Base-by-base conservation (phyloP, 495 filamentous ascomycete species). In the Penicillium steckii region DNA sequence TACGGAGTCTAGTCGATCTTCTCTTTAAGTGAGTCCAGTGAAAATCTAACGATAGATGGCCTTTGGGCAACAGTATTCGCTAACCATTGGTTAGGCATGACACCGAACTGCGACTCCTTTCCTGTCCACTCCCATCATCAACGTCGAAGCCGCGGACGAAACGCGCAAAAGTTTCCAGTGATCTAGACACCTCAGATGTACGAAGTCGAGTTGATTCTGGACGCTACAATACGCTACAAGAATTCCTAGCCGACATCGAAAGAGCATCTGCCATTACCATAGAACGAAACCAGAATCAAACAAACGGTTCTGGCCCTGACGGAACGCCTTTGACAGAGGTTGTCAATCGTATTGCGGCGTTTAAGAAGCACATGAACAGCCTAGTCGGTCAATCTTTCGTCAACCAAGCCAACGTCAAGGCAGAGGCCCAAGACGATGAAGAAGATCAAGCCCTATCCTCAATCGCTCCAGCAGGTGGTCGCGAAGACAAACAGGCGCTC, bases 401-500 rank as follows among this genome's bases (percentile, higher is more conserved):
- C 33, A 72, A 62, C 44, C 67, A 66, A 45, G 30, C 68, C 4
- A 67, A 67, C n/a, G 59, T 76, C 45, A 76, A 76, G 48, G 55
- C 69, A 4, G 74, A 77, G 54, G 35, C 63, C 33, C 48, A 62
- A 43, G 67, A 75, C 56, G 70, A 76, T 52, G 69, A 71, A 40
- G 65, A 72, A 49, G 59, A 65, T 41, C 61, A 66, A n/a, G 50
- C 56, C 12, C 61, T 65, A 19, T 52, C 61, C 1, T 44, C 54
- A 13, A 37, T 56, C 6, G 59, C 60, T 18, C 54, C 62, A 44
- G 54, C 60, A 7, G 66, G 67, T 23, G 42, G 59, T 40, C 70
- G 71, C 13, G 70, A 74, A 29, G 79, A 78, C 27, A 80, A 80
- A 38, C 67, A 81, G 21, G 85, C 90, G 1, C 69, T 95, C 53